Evolutionary conservation across 805 yeast species (phyloP).

Genomic region (Starmerella stellata): DNA sequence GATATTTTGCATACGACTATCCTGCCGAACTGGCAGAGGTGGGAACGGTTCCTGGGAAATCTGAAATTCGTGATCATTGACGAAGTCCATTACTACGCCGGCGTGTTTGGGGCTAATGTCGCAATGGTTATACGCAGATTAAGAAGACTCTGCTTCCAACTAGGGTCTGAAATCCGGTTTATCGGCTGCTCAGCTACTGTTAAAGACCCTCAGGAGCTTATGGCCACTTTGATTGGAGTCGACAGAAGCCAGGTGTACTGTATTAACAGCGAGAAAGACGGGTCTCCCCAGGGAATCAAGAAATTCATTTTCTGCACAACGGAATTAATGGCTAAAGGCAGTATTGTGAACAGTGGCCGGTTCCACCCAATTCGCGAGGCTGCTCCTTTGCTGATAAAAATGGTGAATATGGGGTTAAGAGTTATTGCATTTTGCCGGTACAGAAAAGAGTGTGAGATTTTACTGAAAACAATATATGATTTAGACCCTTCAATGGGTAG

Average conservation of each 20-base stretch:
- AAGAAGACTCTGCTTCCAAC: constrained; percentile 39
- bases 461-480: constrained; percentile 68
- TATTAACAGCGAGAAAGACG: constrained; percentile 38
- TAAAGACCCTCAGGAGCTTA: constrained; percentile 51
- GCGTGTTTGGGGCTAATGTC: constrained; percentile 86
- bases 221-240: constrained; percentile 57
- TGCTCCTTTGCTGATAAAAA: constrained; percentile 50
- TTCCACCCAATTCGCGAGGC: constrained; percentile 58
- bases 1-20: constrained; percentile 79
- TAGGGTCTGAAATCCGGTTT: constrained; percentile 41
- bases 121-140: constrained; percentile 68
- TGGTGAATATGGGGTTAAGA: constrained; percentile 47
- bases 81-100: constrained; percentile 73
- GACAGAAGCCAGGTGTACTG: constrained; percentile 1
- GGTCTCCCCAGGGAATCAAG: constrained; percentile 72
- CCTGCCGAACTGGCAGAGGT: constrained; percentile 54
- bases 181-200: constrained; percentile 92
- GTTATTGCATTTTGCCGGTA: constrained; percentile 84
- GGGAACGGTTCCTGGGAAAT: constrained; percentile 51
- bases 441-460: constrained; percentile 64
- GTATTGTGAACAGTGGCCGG: constrained; percentile 36
- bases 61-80: constrained; percentile 63
- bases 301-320: constrained; percentile 73
- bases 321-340: constrained; percentile 43
- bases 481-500: constrained; percentile 24